These are phyloP conservation scores for Trypanosoma boissoni DNA, from an alignment of 208 protist genomes.

Conservation along the genomic window DNA sequence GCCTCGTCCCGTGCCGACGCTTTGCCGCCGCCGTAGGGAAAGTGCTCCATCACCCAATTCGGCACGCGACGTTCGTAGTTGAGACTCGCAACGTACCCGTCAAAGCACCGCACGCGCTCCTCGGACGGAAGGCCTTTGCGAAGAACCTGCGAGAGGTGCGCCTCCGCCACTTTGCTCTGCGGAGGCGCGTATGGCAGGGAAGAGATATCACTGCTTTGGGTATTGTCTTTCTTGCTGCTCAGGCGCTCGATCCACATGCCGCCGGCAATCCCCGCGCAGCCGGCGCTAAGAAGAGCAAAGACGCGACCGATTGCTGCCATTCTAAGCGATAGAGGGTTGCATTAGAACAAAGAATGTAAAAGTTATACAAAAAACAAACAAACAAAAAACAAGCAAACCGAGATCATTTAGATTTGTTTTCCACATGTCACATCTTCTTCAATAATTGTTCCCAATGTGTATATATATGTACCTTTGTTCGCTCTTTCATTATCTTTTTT, in stretches of 20 bases:
- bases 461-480: too few species aligned
- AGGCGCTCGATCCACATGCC: conserved; percentile 7
- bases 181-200: too few species aligned
- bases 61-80: conserved; percentile 79
- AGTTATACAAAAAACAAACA: too few species aligned
- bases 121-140: conserved; percentile 47
- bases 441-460: too few species aligned
- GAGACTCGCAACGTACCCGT: conserved; percentile 69
- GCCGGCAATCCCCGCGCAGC: conserved; percentile 4
- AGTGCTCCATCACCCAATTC: conserved; percentile 78
- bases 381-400: too few species aligned
- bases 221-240: neutral
- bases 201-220: conserved; percentile 29
- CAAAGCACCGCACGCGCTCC: conserved; percentile 61
- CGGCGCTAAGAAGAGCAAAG: conserved; percentile 13
- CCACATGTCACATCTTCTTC: too few species aligned
- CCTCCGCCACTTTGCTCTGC: neutral
- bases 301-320: conserved; percentile 10
- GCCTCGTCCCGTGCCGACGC: conserved; percentile 10
- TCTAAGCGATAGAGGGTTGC: too few species aligned
- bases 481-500: too few species aligned
- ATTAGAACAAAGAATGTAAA: too few species aligned
- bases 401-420: too few species aligned
- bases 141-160: conserved; percentile 1
- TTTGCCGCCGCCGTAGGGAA: conserved; percentile 21